Conservation (phyloP, 2,329 filamentous ascomycete species). For the Colletotrichum cereale region DNA sequence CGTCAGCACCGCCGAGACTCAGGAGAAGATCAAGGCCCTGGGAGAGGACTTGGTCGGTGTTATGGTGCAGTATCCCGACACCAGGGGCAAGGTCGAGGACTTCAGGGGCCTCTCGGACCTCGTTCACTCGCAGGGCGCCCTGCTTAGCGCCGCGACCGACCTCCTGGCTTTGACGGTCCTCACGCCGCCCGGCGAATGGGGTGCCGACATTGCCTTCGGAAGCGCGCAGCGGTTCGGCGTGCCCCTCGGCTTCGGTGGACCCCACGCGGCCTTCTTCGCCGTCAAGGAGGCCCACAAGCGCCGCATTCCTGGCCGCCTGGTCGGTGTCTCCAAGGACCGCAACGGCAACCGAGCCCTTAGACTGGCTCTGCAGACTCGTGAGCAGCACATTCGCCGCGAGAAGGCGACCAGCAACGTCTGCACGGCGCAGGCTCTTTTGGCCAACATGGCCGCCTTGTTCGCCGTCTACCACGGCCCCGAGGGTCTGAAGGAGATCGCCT, state of each 20-base stretch:
- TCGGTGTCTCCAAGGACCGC: conserved; percentile 92
- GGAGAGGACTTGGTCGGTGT: conserved; percentile 89
- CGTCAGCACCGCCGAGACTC: conserved; percentile 71
- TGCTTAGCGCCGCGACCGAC: conserved; percentile 91
- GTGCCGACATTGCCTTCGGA: conserved; percentile 94
- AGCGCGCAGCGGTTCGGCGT: conserved; percentile 93
- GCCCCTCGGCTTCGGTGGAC: conserved; percentile 90
- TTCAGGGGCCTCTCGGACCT: conserved; percentile 80
- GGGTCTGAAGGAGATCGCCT: conserved; percentile 85
- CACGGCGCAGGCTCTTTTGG: conserved; percentile 91
- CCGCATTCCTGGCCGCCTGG: conserved; percentile 90
- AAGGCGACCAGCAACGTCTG: conserved; percentile 99
- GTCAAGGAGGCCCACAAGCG: conserved; percentile 92
- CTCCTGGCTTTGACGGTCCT: conserved; percentile 88
- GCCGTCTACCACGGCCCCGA: conserved; percentile 92
- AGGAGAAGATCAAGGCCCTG: conserved; percentile 76
- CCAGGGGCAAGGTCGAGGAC: conserved; percentile 82
- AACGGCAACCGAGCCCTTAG: conserved; percentile 85
- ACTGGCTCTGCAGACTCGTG: conserved; percentile 89
- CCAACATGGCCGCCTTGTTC: conserved; percentile 97
- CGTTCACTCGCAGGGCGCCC: conserved; percentile 81
- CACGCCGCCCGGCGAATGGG: conserved; percentile 92
- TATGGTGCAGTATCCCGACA: conserved; percentile 95
- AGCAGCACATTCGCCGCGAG: conserved; percentile 95
- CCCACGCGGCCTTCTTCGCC: conserved; percentile 97